phyloP scores from a whole-genome alignment of 441 rosid species.

The Eruca vesicaria region DNA sequence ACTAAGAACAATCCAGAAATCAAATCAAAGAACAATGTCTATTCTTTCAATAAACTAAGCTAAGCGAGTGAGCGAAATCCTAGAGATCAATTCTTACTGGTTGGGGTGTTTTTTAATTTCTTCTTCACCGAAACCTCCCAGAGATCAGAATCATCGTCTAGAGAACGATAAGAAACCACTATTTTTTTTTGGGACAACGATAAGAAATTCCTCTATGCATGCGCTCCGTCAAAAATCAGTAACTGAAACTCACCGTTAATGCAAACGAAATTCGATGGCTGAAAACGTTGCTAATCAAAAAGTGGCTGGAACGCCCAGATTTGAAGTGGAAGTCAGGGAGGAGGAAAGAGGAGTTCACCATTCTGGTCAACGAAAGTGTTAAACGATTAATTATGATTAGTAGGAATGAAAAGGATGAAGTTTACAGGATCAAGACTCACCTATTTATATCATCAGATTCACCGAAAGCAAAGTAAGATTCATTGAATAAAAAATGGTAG shows the following conservation, averaged over 20 bases:
- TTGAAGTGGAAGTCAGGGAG: not conserved
- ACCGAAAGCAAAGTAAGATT: too few species aligned
- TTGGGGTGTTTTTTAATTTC: not conserved
- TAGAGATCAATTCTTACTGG: not conserved
- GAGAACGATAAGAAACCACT: not conserved
- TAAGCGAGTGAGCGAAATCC: not conserved
- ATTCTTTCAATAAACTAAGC: not conserved
- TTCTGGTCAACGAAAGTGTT: too few species aligned
- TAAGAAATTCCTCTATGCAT: not conserved
- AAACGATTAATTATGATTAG: too few species aligned
- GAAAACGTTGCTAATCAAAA: not conserved
- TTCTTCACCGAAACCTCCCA: not conserved
- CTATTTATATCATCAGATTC: too few species aligned
- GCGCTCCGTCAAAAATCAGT: not conserved
- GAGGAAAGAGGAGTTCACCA: not conserved
- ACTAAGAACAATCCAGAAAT: not conserved
- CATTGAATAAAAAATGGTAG: too few species aligned
- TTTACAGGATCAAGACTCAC: too few species aligned
- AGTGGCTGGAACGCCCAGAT: not conserved
- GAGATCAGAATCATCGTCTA: not conserved
- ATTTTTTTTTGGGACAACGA: too few species aligned
- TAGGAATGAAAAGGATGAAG: too few species aligned
- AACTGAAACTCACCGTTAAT: not conserved
- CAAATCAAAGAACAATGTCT: not conserved
- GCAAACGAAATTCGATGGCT: not conserved